Conservation (phyloP, 345 rosid species). For the Aegle marmelos region DNA sequence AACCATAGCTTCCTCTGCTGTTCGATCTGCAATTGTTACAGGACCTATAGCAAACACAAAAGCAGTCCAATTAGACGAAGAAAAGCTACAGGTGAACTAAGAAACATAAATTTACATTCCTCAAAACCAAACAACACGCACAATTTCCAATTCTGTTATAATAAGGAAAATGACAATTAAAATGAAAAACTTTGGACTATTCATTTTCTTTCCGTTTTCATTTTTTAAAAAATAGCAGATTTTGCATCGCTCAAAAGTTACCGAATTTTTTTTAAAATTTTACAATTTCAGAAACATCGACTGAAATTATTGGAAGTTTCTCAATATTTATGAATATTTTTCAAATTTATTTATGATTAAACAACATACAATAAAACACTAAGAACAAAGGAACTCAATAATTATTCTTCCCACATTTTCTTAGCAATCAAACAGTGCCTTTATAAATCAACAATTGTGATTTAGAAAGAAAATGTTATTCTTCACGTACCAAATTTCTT, state of each 20-base stretch:
- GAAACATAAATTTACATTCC: neutral
- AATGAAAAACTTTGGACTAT: neutral
- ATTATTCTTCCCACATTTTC: neutral
- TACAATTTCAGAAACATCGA: neutral
- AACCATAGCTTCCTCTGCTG: conserved; percentile 91
- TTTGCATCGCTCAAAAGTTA: neutral
- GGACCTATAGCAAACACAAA: conserved; percentile 56
- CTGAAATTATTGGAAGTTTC: neutral
- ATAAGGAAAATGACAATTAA: neutral
- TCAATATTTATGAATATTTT: neutral
- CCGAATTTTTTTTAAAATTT: neutral
- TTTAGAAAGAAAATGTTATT: neutral
- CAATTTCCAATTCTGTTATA: neutral
- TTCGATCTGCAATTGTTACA: conserved; percentile 91
- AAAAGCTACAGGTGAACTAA: neutral
- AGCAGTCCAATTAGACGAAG: neutral
- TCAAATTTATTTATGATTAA: neutral
- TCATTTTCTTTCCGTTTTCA: neutral
- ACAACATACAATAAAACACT: neutral
- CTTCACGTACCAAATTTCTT: neutral
- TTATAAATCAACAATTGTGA: neutral
- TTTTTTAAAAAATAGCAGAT: too few relatives aligned
- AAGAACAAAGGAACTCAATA: neutral
- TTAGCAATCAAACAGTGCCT: neutral
- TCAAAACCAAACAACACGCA: neutral